Base-by-base conservation (phyloP, 1,284 basidiomycete genomes). In the Stereum hirsutum region DNA sequence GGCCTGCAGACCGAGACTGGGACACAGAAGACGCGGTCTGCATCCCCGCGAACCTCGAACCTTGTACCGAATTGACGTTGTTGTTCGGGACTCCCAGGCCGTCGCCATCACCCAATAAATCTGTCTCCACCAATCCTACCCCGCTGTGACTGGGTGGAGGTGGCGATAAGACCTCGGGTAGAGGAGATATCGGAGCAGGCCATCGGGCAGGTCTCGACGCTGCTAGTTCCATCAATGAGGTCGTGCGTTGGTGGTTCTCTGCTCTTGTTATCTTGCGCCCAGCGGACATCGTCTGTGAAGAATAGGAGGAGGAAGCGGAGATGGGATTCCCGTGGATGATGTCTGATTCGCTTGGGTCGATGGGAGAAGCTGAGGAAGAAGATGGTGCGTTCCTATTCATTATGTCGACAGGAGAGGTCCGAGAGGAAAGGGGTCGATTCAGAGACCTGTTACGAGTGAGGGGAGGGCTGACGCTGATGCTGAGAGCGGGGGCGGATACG, bases 131-230 rank as follows among this genome's bases (percentile, higher is more conserved):
- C n/a, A n/a, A 8, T 19, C 21, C 8, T 39, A 12, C 24, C 41
- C 39, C 21, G 34, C 14, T 28, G 31, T 30, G 14, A 32, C 23
- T 24, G 26, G 45, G 37, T 14, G 42, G 45, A 31, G 43, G 46
- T 14, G 46, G 49, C 19, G 49, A 36, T 12, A 41, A 40, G 23
- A 48, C 46, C 10, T 46, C 41, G 17, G 46, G 49, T 3, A 45
- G 37, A 10, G 51, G 49, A 12, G 50, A 51, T 17, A 43, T 43
- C 17, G 51, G 48, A 8, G 51, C 46, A 11, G 51, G 51, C 51
- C 51, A 53, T 10, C 47, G 35, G 5, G 43, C 47, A 17, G 33
- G 45, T 11, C 41, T 27, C 15, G 46, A 31, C 20, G 46, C 46
- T 12, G 44, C 44, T 5, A 11, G 28, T 20, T 44, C 43, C 38